Evolutionary conservation across 768 basidiomycete species (phyloP).

Genomic region (Pholiota conissans): DNA sequence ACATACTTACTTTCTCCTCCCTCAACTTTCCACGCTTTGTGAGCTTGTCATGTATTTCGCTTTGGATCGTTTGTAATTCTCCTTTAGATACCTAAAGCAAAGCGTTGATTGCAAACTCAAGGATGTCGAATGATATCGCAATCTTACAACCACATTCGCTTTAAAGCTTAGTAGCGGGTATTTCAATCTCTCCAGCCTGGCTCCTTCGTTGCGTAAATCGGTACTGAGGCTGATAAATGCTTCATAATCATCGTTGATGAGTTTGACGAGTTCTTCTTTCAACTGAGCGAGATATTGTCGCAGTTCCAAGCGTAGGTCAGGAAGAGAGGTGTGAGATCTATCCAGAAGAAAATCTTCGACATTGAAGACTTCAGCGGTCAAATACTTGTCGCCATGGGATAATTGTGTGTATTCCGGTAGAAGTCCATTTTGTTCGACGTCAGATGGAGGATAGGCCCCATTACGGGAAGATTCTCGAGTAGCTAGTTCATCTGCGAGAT

Average conservation of each 20-base stretch:
- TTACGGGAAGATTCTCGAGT: constrained; percentile 44
- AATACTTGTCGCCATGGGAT: constrained; percentile 75
- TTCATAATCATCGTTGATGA: constrained; percentile 98
- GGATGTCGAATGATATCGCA: background rate
- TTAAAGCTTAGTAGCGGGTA: constrained; percentile 66
- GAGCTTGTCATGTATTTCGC: constrained; percentile 77
- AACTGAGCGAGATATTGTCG: constrained; percentile 80
- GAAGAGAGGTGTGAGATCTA: constrained; percentile 79
- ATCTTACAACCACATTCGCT: constrained; percentile 65
- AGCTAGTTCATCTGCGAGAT: constrained; percentile 72
- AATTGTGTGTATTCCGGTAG: constrained; percentile 71
- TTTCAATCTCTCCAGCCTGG: constrained; percentile 65
- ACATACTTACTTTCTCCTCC: constrained; percentile 80
- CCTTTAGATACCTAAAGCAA: constrained; percentile 54
- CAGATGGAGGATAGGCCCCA: background rate
- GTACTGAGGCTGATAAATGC: constrained; percentile 97
- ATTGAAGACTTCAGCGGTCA: constrained; percentile 69
- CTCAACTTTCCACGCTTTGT: constrained; percentile 71
- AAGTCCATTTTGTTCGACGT: constrained; percentile 27
- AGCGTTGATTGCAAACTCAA: background rate
- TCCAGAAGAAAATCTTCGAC: constrained; percentile 89
- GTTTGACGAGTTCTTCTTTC: constrained; percentile 91
- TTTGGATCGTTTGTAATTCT: constrained; percentile 67
- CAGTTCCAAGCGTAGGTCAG: constrained; percentile 85
- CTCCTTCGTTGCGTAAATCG: constrained; percentile 84